Evolutionary conservation across 2,329 filamentous ascomycete genomes (phyloP).

Genomic region (Mollisia scopiformis): DNA sequence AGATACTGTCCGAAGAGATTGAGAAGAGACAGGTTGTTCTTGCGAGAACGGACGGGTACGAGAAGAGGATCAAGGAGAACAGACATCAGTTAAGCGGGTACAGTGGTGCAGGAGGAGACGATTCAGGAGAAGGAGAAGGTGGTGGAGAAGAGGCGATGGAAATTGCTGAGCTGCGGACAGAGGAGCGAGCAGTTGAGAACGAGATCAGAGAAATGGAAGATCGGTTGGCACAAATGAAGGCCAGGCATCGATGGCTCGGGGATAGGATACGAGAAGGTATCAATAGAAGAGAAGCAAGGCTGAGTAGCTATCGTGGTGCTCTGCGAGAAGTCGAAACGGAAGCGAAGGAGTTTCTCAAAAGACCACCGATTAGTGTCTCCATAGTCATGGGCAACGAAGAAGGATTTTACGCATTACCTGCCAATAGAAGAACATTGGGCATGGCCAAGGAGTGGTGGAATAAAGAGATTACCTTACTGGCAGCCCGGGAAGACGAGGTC

Average conservation of each 20-base stretch:
- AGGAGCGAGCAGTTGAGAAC: constrained; percentile 55
- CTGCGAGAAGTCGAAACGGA: constrained; percentile 67
- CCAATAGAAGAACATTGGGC: constrained; percentile 66
- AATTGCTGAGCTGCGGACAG: constrained; percentile 60
- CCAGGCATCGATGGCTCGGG: constrained; percentile 60
- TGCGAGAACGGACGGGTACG: constrained; percentile 57
- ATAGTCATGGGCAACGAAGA: constrained; percentile 35
- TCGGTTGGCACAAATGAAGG: constrained; percentile 62
- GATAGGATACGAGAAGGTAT: constrained; percentile 63
- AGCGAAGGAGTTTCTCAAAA: constrained; percentile 59
- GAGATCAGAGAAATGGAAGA: constrained; percentile 70
- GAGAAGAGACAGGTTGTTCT: constrained; percentile 60
- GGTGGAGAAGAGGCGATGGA: constrained; percentile 58
- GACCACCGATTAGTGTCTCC: constrained; percentile 47
- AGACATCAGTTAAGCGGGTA: constrained; percentile 54
- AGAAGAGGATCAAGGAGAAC: constrained; percentile 41
- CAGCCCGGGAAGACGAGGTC: constrained; percentile 57
- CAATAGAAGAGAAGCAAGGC: constrained; percentile 69
- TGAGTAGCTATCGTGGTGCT: constrained; percentile 72
- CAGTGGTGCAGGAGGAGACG: constrained; percentile 56
- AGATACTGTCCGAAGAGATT: constrained; percentile 59
- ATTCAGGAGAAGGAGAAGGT: constrained; percentile 45
- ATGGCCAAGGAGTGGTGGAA: constrained; percentile 76
- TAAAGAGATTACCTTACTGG: constrained; percentile 59
- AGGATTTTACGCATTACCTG: constrained; percentile 60